These are phyloP conservation scores for Quercus gilva DNA, from an alignment of 306 rosid genomes.

Conservation along the genomic window DNA sequence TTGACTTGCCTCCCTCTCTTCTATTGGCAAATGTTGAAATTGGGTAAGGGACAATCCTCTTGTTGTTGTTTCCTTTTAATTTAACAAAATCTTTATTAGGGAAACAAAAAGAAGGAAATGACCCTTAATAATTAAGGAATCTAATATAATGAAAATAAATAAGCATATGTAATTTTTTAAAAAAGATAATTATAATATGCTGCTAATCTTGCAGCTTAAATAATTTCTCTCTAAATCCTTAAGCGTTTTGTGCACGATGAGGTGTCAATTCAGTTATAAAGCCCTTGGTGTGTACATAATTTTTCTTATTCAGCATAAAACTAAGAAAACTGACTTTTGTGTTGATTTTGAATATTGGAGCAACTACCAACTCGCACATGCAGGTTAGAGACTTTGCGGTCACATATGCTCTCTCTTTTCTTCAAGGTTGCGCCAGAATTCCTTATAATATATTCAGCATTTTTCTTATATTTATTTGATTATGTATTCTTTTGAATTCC, in stretches of 20 bases:
- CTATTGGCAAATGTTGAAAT: too few species aligned
- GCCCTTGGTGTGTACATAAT: fast-evolving
- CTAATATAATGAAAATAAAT: too few species aligned
- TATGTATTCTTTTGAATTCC: not conserved
- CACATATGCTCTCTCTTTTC: not conserved
- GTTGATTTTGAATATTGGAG: not conserved
- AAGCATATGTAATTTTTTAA: too few species aligned
- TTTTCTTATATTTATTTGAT: not conserved
- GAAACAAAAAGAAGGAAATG: not conserved
- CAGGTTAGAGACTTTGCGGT: not conserved
- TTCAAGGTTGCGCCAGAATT: not conserved
- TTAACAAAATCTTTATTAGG: too few species aligned
- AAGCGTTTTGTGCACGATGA: fast-evolving
- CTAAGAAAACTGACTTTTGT: not conserved
- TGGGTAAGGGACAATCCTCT: too few species aligned
- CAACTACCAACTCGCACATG: not conserved
- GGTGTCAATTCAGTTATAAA: fast-evolving
- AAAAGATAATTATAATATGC: fast-evolving
- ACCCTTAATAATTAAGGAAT: not conserved
- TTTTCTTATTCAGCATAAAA: too few species aligned
- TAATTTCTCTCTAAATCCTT: fast-evolving
- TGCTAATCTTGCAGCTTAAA: fast-evolving
- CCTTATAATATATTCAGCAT: too few species aligned
- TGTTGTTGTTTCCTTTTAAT: too few species aligned
- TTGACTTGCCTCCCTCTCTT: too few species aligned